phyloP scores from a whole-genome alignment of 495 filamentous ascomycete species.

The Cercophora newfieldiana region DNA sequence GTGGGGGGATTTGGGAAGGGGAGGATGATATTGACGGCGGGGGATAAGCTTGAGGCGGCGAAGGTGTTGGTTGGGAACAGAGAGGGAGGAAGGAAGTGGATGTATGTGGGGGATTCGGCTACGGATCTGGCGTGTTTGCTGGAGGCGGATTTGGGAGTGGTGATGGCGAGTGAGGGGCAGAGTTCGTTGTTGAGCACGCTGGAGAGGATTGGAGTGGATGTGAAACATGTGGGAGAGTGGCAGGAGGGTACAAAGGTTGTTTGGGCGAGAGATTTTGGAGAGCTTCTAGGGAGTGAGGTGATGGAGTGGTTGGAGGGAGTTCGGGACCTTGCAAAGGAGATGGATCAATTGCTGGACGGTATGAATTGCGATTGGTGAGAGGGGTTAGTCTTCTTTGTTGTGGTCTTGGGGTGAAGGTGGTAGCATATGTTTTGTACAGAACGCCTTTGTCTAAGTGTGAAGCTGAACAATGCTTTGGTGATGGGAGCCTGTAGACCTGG shows the following conservation, averaged over 20 bases:
- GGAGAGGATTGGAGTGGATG: slow-evolving; percentile 36
- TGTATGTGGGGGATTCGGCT: slow-evolving; percentile 38
- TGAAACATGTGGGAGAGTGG: slow-evolving; percentile 33
- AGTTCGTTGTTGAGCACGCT: slow-evolving; percentile 39
- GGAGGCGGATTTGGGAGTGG: slow-evolving; percentile 36
- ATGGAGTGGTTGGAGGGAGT: slow-evolving; percentile 17
- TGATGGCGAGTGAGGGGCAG: slow-evolving; percentile 38
- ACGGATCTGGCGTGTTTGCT: slow-evolving; percentile 42
- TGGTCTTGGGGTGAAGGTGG: background rate
- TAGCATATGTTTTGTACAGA: background rate
- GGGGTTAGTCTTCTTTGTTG: background rate
- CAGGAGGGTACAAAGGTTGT: slow-evolving; percentile 12
- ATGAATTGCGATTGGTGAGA: background rate
- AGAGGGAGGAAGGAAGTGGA: slow-evolving; percentile 13
- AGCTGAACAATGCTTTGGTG: slow-evolving; percentile 6
- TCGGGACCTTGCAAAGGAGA: background rate
- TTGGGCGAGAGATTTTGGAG: slow-evolving; percentile 35
- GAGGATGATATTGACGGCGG: slow-evolving; percentile 24
- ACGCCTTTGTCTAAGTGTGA: background rate
- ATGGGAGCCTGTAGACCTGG: background rate
- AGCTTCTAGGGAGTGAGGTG: slow-evolving; percentile 23
- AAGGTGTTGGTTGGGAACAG: background rate
- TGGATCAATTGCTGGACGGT: no score
- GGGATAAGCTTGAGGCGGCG: slow-evolving; percentile 30
- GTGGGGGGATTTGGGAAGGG: slow-evolving; percentile 24